Base-by-base conservation (phyloP, 2,329 filamentous ascomycete species). In the Dryadomyces quercus-mongolicae region DNA sequence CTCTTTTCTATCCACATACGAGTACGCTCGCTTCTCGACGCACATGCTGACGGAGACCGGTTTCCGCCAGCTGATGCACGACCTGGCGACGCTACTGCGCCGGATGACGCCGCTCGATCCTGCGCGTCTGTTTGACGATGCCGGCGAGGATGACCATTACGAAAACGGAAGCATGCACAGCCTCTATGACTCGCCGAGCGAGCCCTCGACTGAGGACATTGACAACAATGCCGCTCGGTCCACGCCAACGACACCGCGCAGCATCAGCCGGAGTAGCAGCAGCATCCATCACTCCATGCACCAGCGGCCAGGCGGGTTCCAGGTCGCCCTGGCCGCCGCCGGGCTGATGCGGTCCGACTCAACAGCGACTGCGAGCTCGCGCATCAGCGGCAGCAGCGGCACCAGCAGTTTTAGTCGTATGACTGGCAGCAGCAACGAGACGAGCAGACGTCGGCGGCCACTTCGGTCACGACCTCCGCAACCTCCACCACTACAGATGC, bases 11-110 rank as follows among this genome's bases (percentile, higher is more conserved):
- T 68, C 76, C 1, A 71, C 80, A 20, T 98, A 96, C 69, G 93
- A 97, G 70, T 74, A 80, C 55, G 89, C 90, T 2, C 84, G 92
- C 44, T 98, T 95, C 70, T 91, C 88, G 2, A 80, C 78, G 0
- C 71, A 74, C 5, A 78, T 85, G 1, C 71, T 95, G 4, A 77
- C 80, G 2, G 85, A 91, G 60, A 63, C 69, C 0, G 77, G 85
- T 52, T 97, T 98, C 65, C 77, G 86, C 42, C 71, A 77, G 21
- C 72, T 96, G 34, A 96, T 96, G 89, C 78, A 82, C 55, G 74
- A 87, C 25, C 96, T 97, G 67, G 86, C 91, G 2, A 81, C 86
- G 53, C 72, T 97, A 0, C 72, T 97, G 15, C 81, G 86, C 52
- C 78, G 76, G 18, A 95, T 97, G 86, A 77, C 73, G 31, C 74